Conservation (phyloP, 768 basidiomycete species). For the Scleroderma citrinum region DNA sequence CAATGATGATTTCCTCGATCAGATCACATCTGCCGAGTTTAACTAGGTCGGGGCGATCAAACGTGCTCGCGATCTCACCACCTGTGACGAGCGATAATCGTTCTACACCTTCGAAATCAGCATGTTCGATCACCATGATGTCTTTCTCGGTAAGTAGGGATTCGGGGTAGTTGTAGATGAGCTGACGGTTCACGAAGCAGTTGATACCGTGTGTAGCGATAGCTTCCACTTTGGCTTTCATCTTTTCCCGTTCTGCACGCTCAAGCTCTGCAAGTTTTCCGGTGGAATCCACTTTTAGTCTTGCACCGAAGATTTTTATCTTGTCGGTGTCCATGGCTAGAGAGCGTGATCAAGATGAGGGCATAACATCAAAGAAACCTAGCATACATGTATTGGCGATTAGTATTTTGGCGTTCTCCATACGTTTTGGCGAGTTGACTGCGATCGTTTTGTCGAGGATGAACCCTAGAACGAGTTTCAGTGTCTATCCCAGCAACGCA, state of each 20-base stretch:
- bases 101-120: conserved; percentile 98
- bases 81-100: conserved; percentile 93
- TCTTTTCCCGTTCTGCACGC: conserved; percentile 96
- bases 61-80: conserved; percentile 95
- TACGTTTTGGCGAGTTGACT: conserved; percentile 88
- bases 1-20: conserved; percentile 99
- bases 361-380: background rate
- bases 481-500: background rate
- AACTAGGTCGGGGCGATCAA: conserved; percentile 87
- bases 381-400: conserved; percentile 95
- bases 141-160: conserved; percentile 91
- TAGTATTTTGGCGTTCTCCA: conserved; percentile 93
- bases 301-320: conserved; percentile 97
- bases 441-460: conserved; percentile 96
- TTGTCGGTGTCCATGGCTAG: conserved; percentile 99
- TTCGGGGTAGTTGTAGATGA: conserved; percentile 99
- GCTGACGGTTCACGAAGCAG: conserved; percentile 94
- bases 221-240: conserved; percentile 95
- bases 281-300: conserved; percentile 92
- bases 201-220: conserved; percentile 95
- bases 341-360: background rate
- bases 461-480: conserved; percentile 54
- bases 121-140: conserved; percentile 95
- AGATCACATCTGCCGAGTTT: conserved; percentile 90
- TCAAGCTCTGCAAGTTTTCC: conserved; percentile 98